Percentiles rank a stretch among this genome's conserved stretches.
These are phyloP conservation scores for Orbilia brochopaga DNA, from an alignment of 2,329 filamentous ascomycete genomes.

Conservation along the genomic window DNA sequence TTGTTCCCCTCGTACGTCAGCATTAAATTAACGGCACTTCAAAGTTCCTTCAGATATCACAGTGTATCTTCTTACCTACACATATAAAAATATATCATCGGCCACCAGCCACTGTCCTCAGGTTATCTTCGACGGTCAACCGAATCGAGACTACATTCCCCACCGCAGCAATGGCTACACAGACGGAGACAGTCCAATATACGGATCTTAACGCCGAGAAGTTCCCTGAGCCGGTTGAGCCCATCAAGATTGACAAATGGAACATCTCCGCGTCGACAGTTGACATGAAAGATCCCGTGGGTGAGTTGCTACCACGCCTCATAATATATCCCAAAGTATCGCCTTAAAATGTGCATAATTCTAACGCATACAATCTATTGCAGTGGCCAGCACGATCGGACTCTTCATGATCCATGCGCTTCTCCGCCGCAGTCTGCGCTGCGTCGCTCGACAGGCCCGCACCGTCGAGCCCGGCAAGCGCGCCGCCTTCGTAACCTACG, in stretches of 20 bases:
- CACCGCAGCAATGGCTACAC: slow-evolving; percentile 32
- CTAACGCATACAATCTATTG: not conserved
- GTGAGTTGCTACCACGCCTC: slow-evolving; percentile 12
- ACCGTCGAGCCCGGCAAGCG: slow-evolving; percentile 35
- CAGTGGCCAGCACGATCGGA: slow-evolving; percentile 20
- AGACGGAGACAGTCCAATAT: slow-evolving; percentile 30
- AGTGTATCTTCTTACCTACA: too few species aligned
- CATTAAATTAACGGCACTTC: too few species aligned
- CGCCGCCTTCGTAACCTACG: slow-evolving; percentile 45
- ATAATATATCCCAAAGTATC: not conserved
- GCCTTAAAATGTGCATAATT: not conserved
- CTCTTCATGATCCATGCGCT: slow-evolving; percentile 45
- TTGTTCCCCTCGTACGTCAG: too few species aligned
- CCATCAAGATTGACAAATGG: slow-evolving; percentile 41
- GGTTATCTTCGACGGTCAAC: too few species aligned
- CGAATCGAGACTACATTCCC: too few species aligned
- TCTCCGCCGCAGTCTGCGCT: slow-evolving; percentile 48
- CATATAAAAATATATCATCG: too few species aligned
- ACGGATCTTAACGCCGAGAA: slow-evolving; percentile 51
- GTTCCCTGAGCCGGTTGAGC: slow-evolving; percentile 51
- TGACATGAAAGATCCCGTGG: slow-evolving; percentile 46
- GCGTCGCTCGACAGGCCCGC: slow-evolving; percentile 44
- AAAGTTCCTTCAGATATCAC: too few species aligned
- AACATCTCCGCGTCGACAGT: slow-evolving; percentile 43
- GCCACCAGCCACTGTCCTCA: too few species aligned